Evolutionary conservation across 257 asterid species (phyloP), one percentile per base, ranked within the genome.

Genomic region (Solanum boliviense): DNA sequence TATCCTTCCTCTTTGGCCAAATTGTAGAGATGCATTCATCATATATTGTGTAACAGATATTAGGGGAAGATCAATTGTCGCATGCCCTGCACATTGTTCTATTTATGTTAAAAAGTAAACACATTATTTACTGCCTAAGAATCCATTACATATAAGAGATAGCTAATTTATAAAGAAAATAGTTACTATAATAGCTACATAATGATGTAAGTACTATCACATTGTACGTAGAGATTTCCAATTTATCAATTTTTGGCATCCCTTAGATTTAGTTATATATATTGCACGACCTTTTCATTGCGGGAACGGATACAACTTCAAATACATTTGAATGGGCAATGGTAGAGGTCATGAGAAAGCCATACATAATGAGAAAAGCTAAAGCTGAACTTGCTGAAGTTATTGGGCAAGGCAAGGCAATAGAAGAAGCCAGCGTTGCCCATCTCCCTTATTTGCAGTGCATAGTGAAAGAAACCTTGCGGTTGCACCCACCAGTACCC

Each of bases 251-350:
- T 11, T 78, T 78, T 36, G 29, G 35, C 44, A 15, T 52, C 15
- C 52, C 48, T 18, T 23, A 27, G 3, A 73, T 48, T n/a, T 13
- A 4, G 35, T 25, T 16, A 85, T 62, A 20, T 60, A 46, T 13
- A 48, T 48, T 41, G 25, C 88, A 95, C 96, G 98, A 96, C 85
- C 89, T 92, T 9, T 96, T 96, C 36, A 89, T 81, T 1, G 98
- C 96, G 0, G 96, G 98, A 70, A 94, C 97, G 0, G 96, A 94
- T n/a, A 92, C 97, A 11, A 90, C 94, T 1, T 93, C 95, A 11
- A 93, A 86, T 93, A 93, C 98, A 13, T 62, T 95, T 20, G 98
- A 95, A 87, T 96, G 98, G 98, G 96, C 98, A 35, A 93, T 95
- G 98, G 91, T 95, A 13, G 98, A 95, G 90, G 89, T 92, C 31